Conservation (phyloP, 768 basidiomycete species). For the Collybia sordida region DNA sequence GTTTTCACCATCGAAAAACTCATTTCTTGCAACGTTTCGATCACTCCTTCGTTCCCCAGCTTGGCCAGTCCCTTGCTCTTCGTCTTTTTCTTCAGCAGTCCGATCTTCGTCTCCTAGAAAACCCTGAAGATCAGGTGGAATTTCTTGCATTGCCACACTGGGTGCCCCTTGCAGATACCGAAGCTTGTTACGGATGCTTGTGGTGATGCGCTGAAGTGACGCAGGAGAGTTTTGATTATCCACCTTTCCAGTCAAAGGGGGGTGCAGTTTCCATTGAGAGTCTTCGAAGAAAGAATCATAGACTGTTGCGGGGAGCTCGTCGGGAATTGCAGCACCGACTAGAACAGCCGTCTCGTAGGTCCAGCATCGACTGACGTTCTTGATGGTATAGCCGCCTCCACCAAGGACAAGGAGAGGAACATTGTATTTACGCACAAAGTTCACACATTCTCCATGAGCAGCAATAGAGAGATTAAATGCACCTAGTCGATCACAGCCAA, state of each 20-base stretch:
- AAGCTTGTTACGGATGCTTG: constrained; percentile 82
- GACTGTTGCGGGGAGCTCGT: constrained; percentile 83
- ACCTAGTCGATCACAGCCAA: constrained; percentile 92
- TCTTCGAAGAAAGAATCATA: constrained; percentile 95
- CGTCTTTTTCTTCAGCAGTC: constrained; percentile 32
- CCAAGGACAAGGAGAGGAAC: constrained; percentile 91
- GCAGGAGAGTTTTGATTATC: constrained; percentile 89
- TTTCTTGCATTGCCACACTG: constrained; percentile 95
- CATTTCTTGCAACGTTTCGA: constrained; percentile 55
- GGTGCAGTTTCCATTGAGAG: constrained; percentile 90
- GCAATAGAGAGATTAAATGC: constrained; percentile 98
- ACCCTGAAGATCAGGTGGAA: constrained; percentile 87
- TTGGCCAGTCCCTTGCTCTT: constrained; percentile 56
- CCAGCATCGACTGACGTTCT: constrained; percentile 98
- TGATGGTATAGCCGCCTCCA: constrained; percentile 95
- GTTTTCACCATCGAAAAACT: constrained; percentile 72
- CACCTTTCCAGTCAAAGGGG: constrained; percentile 86
- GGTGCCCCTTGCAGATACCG: constrained; percentile 94
- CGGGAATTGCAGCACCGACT: constrained; percentile 78
- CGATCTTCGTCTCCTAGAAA: constrained; percentile 55
- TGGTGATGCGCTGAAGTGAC: constrained; percentile 84
- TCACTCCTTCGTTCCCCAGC: constrained; percentile 60
- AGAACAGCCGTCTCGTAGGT: constrained; percentile 96
- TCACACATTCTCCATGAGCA: constrained; percentile 97
- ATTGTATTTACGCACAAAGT: constrained; percentile 91